Percentiles rank a stretch among this genome's conserved stretches.
phyloP scores from a whole-genome alignment of 2,329 filamentous ascomycete species.

The Alternaria burnsii region DNA sequence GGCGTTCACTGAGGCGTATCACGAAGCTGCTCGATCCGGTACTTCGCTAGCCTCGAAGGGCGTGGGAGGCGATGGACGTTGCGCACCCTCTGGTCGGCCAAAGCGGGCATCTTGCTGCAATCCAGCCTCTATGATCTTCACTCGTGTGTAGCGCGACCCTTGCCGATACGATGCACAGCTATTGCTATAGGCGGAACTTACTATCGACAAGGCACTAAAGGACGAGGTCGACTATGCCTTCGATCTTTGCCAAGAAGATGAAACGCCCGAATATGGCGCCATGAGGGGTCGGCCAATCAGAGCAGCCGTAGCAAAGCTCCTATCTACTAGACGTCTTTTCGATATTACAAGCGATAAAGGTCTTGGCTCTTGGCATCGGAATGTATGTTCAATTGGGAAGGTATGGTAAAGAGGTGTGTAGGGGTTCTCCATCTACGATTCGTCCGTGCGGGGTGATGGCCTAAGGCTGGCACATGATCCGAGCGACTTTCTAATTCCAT shows the following conservation, averaged over 20 bases:
- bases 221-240: neutral
- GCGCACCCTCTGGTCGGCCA: neutral
- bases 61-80: neutral
- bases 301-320: constrained; percentile 1
- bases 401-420: constrained; percentile 29
- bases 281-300: constrained; percentile 13
- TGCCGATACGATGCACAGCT: neutral
- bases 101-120: neutral
- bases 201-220: neutral
- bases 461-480: constrained; percentile 15
- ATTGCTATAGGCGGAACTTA: neutral
- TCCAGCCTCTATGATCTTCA: neutral
- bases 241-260: neutral
- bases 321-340: constrained; percentile 16
- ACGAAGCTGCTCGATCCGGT: neutral
- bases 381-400: constrained; percentile 27
- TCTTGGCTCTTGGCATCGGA: constrained; percentile 23
- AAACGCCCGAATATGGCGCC: neutral
- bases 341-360: constrained; percentile 19
- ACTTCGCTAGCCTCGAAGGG: neutral
- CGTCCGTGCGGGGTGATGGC: constrained; percentile 18
- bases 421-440: constrained; percentile 21
- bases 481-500: constrained; percentile 12
- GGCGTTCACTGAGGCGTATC: neutral
- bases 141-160: neutral